These are phyloP conservation scores for Acorus gramineus DNA, from an alignment of 106 monocot genomes.

Conservation along the genomic window DNA sequence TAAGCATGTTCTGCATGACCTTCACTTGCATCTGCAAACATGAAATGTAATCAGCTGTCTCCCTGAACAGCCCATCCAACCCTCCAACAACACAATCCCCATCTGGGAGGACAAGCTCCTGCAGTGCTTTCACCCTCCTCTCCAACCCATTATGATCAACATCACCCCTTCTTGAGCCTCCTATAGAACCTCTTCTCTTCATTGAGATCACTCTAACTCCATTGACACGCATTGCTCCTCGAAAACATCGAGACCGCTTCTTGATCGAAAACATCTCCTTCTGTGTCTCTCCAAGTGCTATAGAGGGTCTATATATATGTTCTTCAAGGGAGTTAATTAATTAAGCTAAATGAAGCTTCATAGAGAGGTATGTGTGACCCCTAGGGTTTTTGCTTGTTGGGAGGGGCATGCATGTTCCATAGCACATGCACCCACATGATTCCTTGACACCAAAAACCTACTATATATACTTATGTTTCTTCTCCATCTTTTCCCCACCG, in stretches of 20 bases:
- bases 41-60: slow-evolving; percentile 16
- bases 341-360: too few species aligned
- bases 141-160: not conserved
- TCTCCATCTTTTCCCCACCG: not conserved
- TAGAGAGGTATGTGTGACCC: too few species aligned
- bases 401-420: slow-evolving; percentile 1
- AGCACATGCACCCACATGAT: slow-evolving; percentile 16
- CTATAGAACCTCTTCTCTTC: not conserved
- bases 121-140: slow-evolving; percentile 6
- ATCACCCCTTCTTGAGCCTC: not conserved
- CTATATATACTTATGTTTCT: not conserved
- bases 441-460: not conserved
- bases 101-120: slow-evolving; percentile 4
- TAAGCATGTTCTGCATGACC: slow-evolving; percentile 10
- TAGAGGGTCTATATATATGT: not conserved
- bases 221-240: too few species aligned
- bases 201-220: not conserved
- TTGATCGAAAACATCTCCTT: not conserved
- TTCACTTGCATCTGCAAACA: slow-evolving; percentile 14
- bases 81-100: not conserved
- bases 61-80: slow-evolving; percentile 12
- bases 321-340: not conserved
- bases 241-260: too few species aligned
- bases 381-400: not conserved
- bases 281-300: not conserved